These are phyloP conservation scores for Fimicolochytrium jonesii DNA, from an alignment of 192 early-diverging fungal species.

Conservation along the genomic window DNA sequence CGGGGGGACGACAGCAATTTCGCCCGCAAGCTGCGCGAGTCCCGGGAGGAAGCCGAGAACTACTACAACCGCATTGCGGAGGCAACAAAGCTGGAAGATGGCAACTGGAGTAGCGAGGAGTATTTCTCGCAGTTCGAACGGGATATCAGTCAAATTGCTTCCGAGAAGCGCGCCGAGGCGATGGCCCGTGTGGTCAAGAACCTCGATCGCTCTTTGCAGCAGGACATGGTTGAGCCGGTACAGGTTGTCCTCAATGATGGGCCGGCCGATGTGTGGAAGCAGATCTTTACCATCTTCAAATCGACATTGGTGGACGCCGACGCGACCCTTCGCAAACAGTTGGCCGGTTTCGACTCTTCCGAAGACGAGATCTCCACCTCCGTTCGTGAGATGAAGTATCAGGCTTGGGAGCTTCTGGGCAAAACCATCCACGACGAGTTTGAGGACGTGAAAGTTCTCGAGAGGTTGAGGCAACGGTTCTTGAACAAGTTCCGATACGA, in stretches of 20 bases:
- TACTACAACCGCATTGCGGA: slow-evolving; percentile 48
- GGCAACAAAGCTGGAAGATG: slow-evolving; percentile 54
- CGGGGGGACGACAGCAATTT: slow-evolving; percentile 60
- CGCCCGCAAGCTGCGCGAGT: slow-evolving; percentile 47
- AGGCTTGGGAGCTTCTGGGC: slow-evolving; percentile 72
- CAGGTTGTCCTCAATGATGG: slow-evolving; percentile 67
- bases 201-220: slow-evolving; percentile 23
- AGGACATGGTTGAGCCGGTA: slow-evolving; percentile 66
- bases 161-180: slow-evolving; percentile 61
- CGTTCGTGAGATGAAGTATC: slow-evolving; percentile 51
- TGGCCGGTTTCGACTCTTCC: slow-evolving; percentile 29
- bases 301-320: slow-evolving; percentile 51
- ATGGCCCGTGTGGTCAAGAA: slow-evolving; percentile 60
- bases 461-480: slow-evolving; percentile 66
- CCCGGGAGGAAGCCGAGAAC: slow-evolving; percentile 35
- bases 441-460: slow-evolving; percentile 75
- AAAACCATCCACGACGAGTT: slow-evolving; percentile 76
- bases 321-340: slow-evolving; percentile 25
- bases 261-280: slow-evolving; percentile 64
- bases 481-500: slow-evolving; percentile 95
- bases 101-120: slow-evolving; percentile 68
- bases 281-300: slow-evolving; percentile 58
- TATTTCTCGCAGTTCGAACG: slow-evolving; percentile 52
- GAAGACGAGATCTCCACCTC: slow-evolving; percentile 48
- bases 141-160: slow-evolving; percentile 59